Conservation (phyloP, 306 rosid species). For the Mimosa bimucronata region DNA sequence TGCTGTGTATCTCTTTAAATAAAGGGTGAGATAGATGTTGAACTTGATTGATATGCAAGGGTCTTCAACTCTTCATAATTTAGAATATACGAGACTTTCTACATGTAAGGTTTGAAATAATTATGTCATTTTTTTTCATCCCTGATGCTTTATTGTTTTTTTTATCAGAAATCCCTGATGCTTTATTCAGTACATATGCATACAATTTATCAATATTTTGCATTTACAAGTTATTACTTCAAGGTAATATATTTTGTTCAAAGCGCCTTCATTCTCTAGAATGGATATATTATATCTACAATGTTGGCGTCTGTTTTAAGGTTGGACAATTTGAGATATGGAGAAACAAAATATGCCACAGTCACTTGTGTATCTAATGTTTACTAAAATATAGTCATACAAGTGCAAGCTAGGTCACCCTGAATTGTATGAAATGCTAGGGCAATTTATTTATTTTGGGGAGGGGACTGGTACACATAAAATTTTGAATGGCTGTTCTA, state of each 20-base stretch:
- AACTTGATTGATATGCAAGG: background rate
- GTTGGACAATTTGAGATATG: background rate
- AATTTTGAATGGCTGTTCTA: background rate
- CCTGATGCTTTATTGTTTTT: background rate
- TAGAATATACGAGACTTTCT: background rate
- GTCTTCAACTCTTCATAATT: background rate
- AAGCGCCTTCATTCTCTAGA: background rate
- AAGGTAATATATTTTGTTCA: background rate
- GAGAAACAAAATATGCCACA: background rate
- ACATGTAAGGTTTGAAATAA: background rate
- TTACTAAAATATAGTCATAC: background rate
- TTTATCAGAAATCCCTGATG: no score
- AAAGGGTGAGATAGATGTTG: background rate
- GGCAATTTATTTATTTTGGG: background rate
- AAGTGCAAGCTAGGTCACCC: background rate
- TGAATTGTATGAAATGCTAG: background rate
- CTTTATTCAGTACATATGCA: background rate
- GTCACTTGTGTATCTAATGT: background rate
- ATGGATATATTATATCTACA: background rate
- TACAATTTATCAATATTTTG: background rate
- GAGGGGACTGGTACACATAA: background rate
- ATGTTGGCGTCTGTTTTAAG: background rate
- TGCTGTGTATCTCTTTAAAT: background rate
- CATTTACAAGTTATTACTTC: background rate
- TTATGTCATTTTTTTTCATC: background rate